phyloP scores from a whole-genome alignment of 306 rosid species.

The Glycyrrhiza uralensis region DNA sequence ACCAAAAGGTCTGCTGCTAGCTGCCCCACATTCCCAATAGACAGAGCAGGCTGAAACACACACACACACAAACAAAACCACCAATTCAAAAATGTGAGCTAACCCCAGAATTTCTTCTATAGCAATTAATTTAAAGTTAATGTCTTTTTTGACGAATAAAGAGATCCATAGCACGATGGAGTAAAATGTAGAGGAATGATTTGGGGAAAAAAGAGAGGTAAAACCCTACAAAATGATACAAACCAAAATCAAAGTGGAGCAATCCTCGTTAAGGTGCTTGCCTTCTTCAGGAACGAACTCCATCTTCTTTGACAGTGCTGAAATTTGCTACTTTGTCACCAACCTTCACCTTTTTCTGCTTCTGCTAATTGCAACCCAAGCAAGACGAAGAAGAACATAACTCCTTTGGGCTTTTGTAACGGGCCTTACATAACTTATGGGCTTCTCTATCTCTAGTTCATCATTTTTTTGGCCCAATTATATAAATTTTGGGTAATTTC shows the following conservation, averaged over 20 bases:
- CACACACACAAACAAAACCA: not conserved
- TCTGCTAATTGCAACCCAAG: not conserved
- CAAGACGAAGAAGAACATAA: not conserved
- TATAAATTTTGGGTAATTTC: too few relatives aligned
- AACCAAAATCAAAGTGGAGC: conserved; percentile 78
- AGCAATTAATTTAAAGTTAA: not conserved
- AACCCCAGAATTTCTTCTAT: conserved; percentile 3
- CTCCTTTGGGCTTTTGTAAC: not conserved
- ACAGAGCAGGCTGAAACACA: conserved; percentile 78
- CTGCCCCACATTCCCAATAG: conserved; percentile 94
- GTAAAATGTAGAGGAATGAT: not conserved
- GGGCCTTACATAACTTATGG: not conserved
- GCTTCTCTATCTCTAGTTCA: too few relatives aligned
- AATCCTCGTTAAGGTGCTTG: conserved; percentile 40
- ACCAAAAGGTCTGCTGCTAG: conserved; percentile 72
- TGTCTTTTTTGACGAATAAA: not conserved
- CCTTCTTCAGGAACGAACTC: conserved; percentile 67
- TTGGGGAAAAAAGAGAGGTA: not conserved
- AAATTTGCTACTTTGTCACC: not conserved
- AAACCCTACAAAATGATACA: conserved; percentile 32
- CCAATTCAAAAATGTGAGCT: not conserved
- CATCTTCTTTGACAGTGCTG: conserved; percentile 26
- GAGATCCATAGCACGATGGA: not conserved
- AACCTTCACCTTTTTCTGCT: not conserved
- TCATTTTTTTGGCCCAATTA: too few relatives aligned